Evolutionary conservation across 1,284 basidiomycete genomes (phyloP), one percentile per base, ranked within the genome.

Genomic region (Ganoderma multipileum): DNA sequence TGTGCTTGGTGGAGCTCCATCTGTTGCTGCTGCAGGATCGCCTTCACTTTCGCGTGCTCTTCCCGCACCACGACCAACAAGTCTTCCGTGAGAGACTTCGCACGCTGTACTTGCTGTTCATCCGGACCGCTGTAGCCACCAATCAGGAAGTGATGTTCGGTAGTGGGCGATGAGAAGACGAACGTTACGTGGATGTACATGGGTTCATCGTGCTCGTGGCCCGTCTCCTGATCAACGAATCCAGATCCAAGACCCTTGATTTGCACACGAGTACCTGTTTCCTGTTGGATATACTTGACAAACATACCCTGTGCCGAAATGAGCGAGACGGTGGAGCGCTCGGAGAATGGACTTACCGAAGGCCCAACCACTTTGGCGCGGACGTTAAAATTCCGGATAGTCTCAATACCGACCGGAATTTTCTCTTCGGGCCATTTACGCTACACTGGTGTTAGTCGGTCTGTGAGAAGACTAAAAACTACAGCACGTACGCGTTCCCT

Each of bases 401-500:
- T 91, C 38, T 99, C 96, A 63, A 99, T 80, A 12, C 91, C 92
- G 67, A 99, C 94, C 3, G 89, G 89, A 14, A 98, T 82, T 80
- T 97, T 97, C 81, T 96, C 95, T 79, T 98, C 96, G 3, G 95
- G 95, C 96, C 96, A 98, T 89, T 96, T 97, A 68, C 95, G 86
- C 90, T 94, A 72, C 12, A 74, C 61, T 61, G 39, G 38, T 47
- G 23, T 71, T 50, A 65, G 64, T 69, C 42, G 41, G 66, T 18
- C 38, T 7, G 9, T 12, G n/a, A 2, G n/a, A n/a, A 9, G 30
- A 16, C 20, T 14, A n/a, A 23, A 12, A 11, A 28, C 58, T 36
- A 3, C 41, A 28, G 8, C 44, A 71, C 67, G 18, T 66, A 91
- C 90, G 81, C 87, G 84, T 78, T 91, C 90, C 65, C 89, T 83